Evolutionary conservation across 305 asterid species (phyloP).

Genomic region (Fraxinus baroniana): DNA sequence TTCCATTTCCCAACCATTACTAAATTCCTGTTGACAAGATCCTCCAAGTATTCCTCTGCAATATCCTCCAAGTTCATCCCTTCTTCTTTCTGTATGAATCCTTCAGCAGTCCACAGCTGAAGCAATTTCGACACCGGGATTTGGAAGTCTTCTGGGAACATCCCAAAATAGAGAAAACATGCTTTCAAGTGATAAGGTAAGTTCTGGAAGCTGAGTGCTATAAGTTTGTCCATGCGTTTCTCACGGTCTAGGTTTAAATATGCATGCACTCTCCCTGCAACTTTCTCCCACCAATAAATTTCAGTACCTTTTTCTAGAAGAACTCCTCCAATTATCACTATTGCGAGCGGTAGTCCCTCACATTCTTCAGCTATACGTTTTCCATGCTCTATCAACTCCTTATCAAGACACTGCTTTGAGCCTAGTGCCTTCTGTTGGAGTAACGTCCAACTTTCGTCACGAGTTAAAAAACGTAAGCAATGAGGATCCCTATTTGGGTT

Average conservation of each 20-base stretch:
- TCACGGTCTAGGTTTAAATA: constrained; percentile 35
- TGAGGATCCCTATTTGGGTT: constrained; percentile 40
- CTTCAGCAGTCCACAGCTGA: constrained; percentile 70
- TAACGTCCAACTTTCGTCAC: constrained; percentile 45
- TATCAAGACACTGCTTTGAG: constrained; percentile 30
- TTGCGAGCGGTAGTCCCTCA: constrained; percentile 56
- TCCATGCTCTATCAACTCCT: constrained; percentile 36
- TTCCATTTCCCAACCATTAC: constrained; percentile 48
- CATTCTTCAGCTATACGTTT: constrained; percentile 37
- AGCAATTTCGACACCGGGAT: constrained; percentile 55
- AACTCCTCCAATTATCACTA: constrained; percentile 61
- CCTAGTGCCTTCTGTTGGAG: constrained; percentile 53
- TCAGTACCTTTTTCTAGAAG: constrained; percentile 38
- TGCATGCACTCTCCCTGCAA: constrained; percentile 41
- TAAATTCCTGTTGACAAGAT: constrained; percentile 53
- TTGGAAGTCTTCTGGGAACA: constrained; percentile 55
- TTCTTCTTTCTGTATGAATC: constrained; percentile 47
- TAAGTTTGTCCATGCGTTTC: constrained; percentile 34
- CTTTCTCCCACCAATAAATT: constrained; percentile 43
- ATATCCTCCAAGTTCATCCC: constrained; percentile 47
- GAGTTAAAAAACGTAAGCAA: constrained; percentile 34
- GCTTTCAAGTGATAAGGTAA: constrained; percentile 51
- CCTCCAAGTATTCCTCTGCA: constrained; percentile 55
- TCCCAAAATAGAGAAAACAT: constrained; percentile 62
- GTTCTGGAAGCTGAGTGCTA: constrained; percentile 50